A percentile compares a stretch with the other conserved stretches of the same genome.
These are phyloP conservation scores for Fusarium graminum DNA, from an alignment of 2,329 filamentous ascomycete genomes.

Conservation along the genomic window DNA sequence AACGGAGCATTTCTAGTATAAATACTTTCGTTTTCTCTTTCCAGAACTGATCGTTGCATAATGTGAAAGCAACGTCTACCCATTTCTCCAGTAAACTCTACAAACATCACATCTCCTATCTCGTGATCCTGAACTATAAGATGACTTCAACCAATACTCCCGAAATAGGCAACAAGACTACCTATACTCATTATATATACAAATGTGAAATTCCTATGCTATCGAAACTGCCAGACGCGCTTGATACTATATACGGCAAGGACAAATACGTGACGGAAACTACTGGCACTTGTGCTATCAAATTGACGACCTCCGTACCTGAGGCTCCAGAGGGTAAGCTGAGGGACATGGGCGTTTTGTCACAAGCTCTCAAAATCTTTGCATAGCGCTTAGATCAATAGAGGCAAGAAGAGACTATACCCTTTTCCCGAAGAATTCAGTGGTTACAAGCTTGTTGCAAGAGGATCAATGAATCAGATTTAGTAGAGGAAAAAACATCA, in stretches of 20 bases:
- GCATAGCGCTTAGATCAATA: neutral
- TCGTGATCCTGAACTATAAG: no score
- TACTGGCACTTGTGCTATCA: neutral
- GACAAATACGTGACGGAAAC: neutral
- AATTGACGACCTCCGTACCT: neutral
- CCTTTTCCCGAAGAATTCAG: neutral
- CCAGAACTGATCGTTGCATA: no score
- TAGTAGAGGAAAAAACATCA: no score
- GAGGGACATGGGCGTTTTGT: slow-evolving; percentile 3
- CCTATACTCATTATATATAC: neutral
- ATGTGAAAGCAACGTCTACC: no score
- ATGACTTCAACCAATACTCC: neutral
- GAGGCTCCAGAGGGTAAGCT: slow-evolving; percentile 1
- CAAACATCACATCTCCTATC: no score
- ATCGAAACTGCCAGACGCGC: neutral
- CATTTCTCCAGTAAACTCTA: no score
- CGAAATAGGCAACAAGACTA: no score
- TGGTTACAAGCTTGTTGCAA: neutral
- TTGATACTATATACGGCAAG: slow-evolving; percentile 14
- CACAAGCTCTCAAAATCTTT: neutral
- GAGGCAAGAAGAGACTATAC: neutral
- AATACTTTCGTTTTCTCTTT: neutral
- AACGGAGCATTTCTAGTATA: neutral
- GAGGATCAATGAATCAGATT: no score
- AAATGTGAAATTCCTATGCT: neutral